These are phyloP conservation scores for Sporothrix euskadiensis DNA, from an alignment of 2,329 filamentous ascomycete species.

Conservation along the genomic window DNA sequence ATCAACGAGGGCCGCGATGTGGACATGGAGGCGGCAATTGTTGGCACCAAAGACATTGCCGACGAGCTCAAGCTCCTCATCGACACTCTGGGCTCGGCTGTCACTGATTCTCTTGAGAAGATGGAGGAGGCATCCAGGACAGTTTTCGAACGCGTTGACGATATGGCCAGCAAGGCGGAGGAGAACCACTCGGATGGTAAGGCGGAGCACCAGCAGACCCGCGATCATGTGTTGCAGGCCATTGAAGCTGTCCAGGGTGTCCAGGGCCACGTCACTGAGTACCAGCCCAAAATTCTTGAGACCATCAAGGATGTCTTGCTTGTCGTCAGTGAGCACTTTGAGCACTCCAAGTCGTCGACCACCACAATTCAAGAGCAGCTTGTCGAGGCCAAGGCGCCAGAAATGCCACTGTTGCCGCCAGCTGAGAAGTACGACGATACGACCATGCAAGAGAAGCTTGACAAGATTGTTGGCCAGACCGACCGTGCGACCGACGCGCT, in stretches of 20 bases:
- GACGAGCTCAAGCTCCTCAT: constrained; percentile 87
- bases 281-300: constrained; percentile 84
- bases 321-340: constrained; percentile 82
- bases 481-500: constrained; percentile 69
- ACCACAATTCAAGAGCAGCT: constrained; percentile 59
- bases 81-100: constrained; percentile 77
- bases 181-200: constrained; percentile 73
- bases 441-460: constrained; percentile 59
- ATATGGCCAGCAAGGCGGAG: constrained; percentile 73
- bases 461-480: constrained; percentile 60
- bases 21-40: constrained; percentile 71
- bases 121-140: constrained; percentile 85
- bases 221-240: constrained; percentile 76
- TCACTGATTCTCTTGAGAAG: constrained; percentile 82
- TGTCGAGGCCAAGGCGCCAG: constrained; percentile 60
- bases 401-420: constrained; percentile 58
- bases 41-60: constrained; percentile 73
- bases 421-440: constrained; percentile 67
- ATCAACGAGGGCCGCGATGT: constrained; percentile 71
- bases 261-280: constrained; percentile 76
- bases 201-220: constrained; percentile 77
- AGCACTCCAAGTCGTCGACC: constrained; percentile 73
- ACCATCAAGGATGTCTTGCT: constrained; percentile 82
- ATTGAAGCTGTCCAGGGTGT: constrained; percentile 71
- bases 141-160: constrained; percentile 79